Evolutionary conservation across 2,329 filamentous ascomycete species (phyloP).

Genomic region (Penicillium sp.): DNA sequence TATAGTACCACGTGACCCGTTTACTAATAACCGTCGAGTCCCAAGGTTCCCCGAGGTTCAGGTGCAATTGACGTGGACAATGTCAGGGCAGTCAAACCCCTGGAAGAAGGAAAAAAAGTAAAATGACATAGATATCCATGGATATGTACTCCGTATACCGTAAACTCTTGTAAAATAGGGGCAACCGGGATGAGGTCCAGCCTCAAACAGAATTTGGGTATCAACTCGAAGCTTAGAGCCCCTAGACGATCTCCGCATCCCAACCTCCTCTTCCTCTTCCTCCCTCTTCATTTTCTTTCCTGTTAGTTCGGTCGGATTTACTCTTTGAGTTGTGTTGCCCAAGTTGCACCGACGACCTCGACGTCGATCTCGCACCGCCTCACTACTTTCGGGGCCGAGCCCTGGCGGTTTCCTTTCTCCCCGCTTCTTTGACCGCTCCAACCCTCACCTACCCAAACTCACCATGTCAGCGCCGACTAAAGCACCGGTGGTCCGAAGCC

Average conservation of each 20-base stretch:
- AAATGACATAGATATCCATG: too few species aligned
- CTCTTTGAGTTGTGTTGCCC: too few species aligned
- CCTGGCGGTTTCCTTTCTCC: conserved; percentile 14
- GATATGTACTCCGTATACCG: too few species aligned
- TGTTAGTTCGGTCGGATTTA: background rate
- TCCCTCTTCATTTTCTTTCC: background rate
- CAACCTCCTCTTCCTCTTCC: conserved; percentile 12
- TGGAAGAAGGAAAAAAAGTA: background rate
- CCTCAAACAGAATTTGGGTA: conserved; percentile 14
- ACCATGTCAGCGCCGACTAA: conserved; percentile 49
- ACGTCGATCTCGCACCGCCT: background rate
- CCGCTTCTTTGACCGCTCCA: conserved; percentile 19
- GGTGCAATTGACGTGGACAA: conserved; percentile 2
- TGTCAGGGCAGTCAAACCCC: background rate
- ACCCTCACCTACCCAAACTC: conserved; percentile 9
- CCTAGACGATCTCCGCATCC: conserved; percentile 8
- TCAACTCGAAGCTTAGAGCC: conserved; percentile 11
- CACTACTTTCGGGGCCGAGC: conserved; percentile 8
- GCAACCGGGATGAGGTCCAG: conserved; percentile 3
- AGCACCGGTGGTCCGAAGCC: conserved; percentile 52
- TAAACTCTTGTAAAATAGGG: background rate
- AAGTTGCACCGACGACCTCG: too few species aligned
- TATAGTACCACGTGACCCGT: background rate
- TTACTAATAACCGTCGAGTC: background rate
- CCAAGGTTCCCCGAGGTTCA: background rate